Percentiles rank a stretch among this genome's conserved stretches.
Evolutionary conservation across 306 rosid species (phyloP).

Genomic region (Vachellia pachyceras): DNA sequence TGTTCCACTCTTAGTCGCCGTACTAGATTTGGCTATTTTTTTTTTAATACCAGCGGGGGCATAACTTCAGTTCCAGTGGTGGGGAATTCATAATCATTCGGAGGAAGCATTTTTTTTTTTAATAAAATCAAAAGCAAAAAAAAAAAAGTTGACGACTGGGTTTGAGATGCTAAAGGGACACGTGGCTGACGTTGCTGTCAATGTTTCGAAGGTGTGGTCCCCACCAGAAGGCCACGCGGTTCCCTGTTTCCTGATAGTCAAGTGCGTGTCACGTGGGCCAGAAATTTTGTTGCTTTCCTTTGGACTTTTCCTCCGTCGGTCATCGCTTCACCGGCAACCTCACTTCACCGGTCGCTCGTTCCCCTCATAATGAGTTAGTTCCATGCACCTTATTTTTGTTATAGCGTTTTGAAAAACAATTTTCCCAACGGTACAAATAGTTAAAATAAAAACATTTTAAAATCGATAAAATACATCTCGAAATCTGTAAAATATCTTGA

Average conservation of each 20-base stretch:
- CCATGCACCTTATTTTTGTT: too few species aligned
- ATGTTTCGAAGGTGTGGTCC: slow-evolving; percentile 49
- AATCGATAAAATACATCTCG: too few species aligned
- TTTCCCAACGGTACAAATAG: too few species aligned
- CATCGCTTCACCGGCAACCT: slow-evolving; percentile 40
- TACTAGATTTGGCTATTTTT: not conserved
- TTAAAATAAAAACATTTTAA: too few species aligned
- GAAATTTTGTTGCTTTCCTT: slow-evolving; percentile 31
- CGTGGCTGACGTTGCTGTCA: slow-evolving; percentile 56
- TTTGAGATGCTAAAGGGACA: slow-evolving; percentile 34
- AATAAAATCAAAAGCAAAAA: not conserved
- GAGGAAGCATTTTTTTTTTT: slow-evolving; percentile 14
- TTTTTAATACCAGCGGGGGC: not conserved
- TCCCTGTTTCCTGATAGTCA: slow-evolving; percentile 45
- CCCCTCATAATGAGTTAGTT: too few species aligned
- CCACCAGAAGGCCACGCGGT: slow-evolving; percentile 69
- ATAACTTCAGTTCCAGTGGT: not conserved
- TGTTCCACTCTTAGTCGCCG: not conserved
- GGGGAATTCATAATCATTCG: slow-evolving; percentile 30
- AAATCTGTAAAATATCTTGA: too few species aligned
- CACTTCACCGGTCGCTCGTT: slow-evolving; percentile 35
- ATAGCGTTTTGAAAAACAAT: too few species aligned
- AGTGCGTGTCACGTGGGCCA: slow-evolving; percentile 74
- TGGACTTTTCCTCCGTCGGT: slow-evolving; percentile 12
- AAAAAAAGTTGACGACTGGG: not conserved